Evolutionary conservation across 257 asterid genomes (phyloP).

Genomic region (Scutellaria galericulata): DNA sequence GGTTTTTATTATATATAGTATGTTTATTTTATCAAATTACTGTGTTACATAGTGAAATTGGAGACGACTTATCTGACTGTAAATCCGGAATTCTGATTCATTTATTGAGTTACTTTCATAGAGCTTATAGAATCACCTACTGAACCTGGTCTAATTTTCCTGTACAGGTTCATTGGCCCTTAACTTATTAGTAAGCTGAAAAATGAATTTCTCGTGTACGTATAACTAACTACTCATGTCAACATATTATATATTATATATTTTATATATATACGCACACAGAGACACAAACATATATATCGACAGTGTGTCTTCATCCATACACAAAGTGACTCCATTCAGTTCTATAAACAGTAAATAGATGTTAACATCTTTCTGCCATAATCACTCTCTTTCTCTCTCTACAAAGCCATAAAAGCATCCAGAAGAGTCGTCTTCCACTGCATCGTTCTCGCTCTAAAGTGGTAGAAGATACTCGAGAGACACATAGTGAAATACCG

Average conservation of each 20-base stretch:
- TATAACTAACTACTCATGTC: background rate
- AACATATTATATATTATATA: background rate
- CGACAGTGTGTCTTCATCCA: constrained; percentile 47
- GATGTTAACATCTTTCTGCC: constrained; percentile 41
- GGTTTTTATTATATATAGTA: no score
- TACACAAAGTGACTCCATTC: constrained; percentile 44
- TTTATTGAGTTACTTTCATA: background rate
- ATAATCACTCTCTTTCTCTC: constrained; percentile 30
- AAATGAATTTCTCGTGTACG: constrained; percentile 22
- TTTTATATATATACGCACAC: no score
- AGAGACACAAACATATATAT: background rate
- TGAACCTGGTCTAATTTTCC: constrained; percentile 34
- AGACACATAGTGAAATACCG: background rate
- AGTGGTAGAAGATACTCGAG: background rate
- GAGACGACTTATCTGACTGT: no score
- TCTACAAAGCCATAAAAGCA: constrained; percentile 30
- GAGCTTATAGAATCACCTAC: background rate
- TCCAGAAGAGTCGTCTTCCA: background rate
- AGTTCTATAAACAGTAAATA: background rate
- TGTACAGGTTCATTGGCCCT: constrained; percentile 10
- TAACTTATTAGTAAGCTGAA: background rate
- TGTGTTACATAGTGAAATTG: no score
- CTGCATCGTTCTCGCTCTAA: constrained; percentile 34
- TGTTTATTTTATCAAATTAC: no score
- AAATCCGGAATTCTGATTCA: no score